phyloP scores from a whole-genome alignment of 148 eudicot species.

The Dianthus caryophyllus region DNA sequence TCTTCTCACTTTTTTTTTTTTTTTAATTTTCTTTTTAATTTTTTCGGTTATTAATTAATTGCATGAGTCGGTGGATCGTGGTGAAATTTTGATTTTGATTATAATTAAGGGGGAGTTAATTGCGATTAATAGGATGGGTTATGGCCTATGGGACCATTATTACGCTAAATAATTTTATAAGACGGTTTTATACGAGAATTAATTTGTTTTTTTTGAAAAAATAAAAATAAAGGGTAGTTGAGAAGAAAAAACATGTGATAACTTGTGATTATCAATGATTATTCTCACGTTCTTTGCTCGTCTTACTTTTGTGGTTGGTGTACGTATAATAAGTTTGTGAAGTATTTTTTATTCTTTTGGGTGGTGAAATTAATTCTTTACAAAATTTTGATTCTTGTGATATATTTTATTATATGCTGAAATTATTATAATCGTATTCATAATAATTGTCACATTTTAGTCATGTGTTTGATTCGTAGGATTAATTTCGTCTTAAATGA shows the following conservation, averaged over 20 bases:
- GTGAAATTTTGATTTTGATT: neutral
- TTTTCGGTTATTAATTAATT: neutral
- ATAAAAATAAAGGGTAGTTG: conserved; percentile 1
- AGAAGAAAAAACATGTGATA: conserved; percentile 24
- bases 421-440: neutral
- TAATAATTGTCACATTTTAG: too few species aligned
- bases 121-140: neutral
- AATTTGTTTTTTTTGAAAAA: too few species aligned
- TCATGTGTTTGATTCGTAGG: too few species aligned
- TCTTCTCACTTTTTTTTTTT: neutral
- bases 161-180: too few species aligned
- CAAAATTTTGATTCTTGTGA: neutral
- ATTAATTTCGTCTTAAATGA: too few species aligned
- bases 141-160: too few species aligned
- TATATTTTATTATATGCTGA: neutral
- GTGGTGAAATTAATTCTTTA: conserved; percentile 13
- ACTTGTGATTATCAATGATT: conserved; percentile 30
- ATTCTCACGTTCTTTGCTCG: conserved; percentile 29
- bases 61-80: conserved; percentile 26
- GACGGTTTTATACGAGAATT: too few species aligned
- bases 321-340: neutral
- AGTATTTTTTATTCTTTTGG: neutral
- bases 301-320: conserved; percentile 19
- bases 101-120: neutral
- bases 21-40: neutral